Conservation (phyloP, 352 stramenopile species). For the Pythium biforme region DNA sequence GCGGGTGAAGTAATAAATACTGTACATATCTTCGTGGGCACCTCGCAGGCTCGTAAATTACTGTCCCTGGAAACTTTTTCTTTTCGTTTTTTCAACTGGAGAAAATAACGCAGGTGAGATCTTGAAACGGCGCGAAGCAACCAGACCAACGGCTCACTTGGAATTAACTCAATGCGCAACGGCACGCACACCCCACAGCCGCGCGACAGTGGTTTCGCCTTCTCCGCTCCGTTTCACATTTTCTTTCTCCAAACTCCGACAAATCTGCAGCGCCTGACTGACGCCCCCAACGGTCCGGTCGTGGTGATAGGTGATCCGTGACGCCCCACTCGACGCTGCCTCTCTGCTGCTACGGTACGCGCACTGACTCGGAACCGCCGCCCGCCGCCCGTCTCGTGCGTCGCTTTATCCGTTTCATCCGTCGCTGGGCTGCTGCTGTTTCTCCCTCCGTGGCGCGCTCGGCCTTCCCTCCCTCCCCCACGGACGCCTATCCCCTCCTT, state of each 20-base stretch:
- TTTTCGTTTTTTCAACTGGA: neutral
- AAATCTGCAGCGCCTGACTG: neutral
- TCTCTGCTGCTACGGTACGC: neutral
- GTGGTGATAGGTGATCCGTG: too few relatives aligned
- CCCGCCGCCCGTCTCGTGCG: too few relatives aligned
- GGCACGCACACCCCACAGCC: too few relatives aligned
- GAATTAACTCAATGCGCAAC: neutral
- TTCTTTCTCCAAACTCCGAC: neutral
- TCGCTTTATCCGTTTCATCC: neutral
- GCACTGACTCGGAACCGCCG: neutral
- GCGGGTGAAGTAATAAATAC: too few relatives aligned
- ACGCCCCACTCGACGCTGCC: neutral
- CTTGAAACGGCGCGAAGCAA: slow-evolving; percentile 1
- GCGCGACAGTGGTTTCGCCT: too few relatives aligned
- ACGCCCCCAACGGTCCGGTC: neutral
- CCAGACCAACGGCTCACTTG: neutral
- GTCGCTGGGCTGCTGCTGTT: neutral
- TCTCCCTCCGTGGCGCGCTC: neutral
- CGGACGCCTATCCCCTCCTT: too few relatives aligned
- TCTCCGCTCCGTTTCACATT: neutral
- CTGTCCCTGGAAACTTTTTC: neutral
- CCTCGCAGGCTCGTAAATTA: neutral
- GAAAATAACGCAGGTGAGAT: neutral
- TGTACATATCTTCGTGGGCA: too few relatives aligned
- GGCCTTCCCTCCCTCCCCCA: too few relatives aligned